Evolutionary conservation across 768 basidiomycete species (phyloP).

Genomic region (Lactifluus piperatus): DNA sequence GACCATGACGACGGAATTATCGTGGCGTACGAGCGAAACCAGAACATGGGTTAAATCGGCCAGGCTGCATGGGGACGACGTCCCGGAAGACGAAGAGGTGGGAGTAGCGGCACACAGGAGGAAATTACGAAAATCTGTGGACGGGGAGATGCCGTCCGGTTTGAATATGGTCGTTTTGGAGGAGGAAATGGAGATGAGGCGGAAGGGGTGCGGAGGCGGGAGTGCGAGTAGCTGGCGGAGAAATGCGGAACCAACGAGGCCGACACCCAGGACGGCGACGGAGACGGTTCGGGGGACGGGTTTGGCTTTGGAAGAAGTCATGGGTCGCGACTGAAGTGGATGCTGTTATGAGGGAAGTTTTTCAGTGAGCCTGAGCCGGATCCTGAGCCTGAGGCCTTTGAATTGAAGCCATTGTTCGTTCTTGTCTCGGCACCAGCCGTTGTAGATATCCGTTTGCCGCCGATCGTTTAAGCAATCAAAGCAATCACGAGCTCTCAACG

Average conservation of each 20-base stretch:
- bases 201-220: slow-evolving; percentile 48
- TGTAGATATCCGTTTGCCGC: too few species aligned
- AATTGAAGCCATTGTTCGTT: too few species aligned
- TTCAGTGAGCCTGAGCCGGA: not conserved
- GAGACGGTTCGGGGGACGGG: slow-evolving; percentile 24
- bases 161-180: slow-evolving; percentile 53
- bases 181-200: slow-evolving; percentile 59
- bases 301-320: not conserved
- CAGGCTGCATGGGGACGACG: slow-evolving; percentile 22
- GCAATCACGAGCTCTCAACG: too few species aligned
- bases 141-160: slow-evolving; percentile 36
- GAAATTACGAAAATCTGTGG: slow-evolving; percentile 35
- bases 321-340: not conserved
- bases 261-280: slow-evolving; percentile 83
- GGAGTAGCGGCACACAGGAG: slow-evolving; percentile 40
- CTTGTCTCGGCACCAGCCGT: too few species aligned
- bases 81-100: slow-evolving; percentile 9
- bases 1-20: slow-evolving; percentile 59
- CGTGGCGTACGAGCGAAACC: slow-evolving; percentile 35
- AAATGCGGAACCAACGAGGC: slow-evolving; percentile 87
- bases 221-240: slow-evolving; percentile 70
- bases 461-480: too few species aligned
- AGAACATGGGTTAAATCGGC: slow-evolving; percentile 39
- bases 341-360: too few species aligned
- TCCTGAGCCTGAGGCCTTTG: too few species aligned